phyloP scores from a whole-genome alignment of 305 asterid species.

The Solanum aculeatissimum region DNA sequence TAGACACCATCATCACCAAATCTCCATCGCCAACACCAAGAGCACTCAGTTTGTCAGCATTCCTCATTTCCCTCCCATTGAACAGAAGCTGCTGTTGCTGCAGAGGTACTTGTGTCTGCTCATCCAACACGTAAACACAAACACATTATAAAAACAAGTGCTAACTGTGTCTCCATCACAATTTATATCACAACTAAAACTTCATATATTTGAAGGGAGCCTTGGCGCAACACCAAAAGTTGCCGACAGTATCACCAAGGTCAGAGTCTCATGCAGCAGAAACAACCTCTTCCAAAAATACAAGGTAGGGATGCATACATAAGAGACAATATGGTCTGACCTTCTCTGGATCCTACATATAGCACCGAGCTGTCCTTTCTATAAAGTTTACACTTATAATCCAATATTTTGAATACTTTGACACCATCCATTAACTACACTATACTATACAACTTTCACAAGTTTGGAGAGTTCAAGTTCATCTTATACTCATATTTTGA shows the following conservation, averaged over 20 bases:
- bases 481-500: neutral
- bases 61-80: constrained; percentile 73
- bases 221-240: neutral
- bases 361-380: neutral
- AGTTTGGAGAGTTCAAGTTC: neutral
- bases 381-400: neutral
- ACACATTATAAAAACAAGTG: neutral
- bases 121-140: constrained; percentile 8
- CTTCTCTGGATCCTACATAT: neutral
- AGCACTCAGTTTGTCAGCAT: constrained; percentile 61
- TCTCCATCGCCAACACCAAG: constrained; percentile 78
- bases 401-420: neutral
- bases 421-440: neutral
- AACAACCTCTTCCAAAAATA: neutral
- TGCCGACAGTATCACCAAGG: neutral
- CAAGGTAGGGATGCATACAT: neutral
- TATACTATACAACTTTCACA: neutral
- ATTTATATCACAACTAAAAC: neutral
- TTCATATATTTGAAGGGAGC: neutral
- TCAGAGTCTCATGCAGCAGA: neutral
- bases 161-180: neutral
- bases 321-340: neutral
- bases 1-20: constrained; percentile 77
- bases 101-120: constrained; percentile 65
- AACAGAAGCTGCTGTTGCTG: constrained; percentile 79